Evolutionary conservation across 2,329 filamentous ascomycete species (phyloP).

Genomic region (Pseudocercospora musae): DNA sequence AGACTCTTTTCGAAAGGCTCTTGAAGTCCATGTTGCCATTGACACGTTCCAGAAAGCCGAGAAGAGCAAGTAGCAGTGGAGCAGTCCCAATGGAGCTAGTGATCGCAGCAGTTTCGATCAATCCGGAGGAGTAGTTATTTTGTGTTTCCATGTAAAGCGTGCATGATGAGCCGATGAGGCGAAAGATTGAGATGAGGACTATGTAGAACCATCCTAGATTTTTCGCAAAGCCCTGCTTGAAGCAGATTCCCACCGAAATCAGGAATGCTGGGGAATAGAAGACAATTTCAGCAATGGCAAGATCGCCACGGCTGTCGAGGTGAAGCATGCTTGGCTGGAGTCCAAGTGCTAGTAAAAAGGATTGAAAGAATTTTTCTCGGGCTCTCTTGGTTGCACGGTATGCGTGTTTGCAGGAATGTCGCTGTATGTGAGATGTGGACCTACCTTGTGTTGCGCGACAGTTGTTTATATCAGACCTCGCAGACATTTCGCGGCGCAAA

Average conservation of each 20-base stretch:
- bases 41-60: conserved; percentile 27
- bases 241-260: conserved; percentile 19
- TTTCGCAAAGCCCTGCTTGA: conserved; percentile 27
- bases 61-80: conserved; percentile 27
- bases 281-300: conserved; percentile 27
- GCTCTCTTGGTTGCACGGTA: not conserved
- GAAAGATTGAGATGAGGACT: conserved; percentile 25
- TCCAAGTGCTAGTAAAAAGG: not conserved
- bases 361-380: not conserved
- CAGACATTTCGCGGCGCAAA: not conserved
- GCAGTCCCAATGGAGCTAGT: conserved; percentile 28
- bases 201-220: conserved; percentile 29
- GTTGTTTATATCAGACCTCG: not conserved
- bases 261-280: conserved; percentile 26
- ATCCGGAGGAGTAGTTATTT: conserved; percentile 17
- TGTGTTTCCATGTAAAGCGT: conserved; percentile 28
- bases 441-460: not conserved
- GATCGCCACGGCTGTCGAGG: conserved; percentile 19
- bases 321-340: conserved; percentile 10
- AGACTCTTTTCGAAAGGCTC: conserved; percentile 14
- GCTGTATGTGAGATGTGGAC: not conserved
- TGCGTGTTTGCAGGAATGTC: not conserved
- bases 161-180: conserved; percentile 27
- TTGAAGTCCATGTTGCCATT: conserved; percentile 20
- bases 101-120: conserved; percentile 27